Base-by-base conservation (phyloP, 139 green algal species). In the Pedinophyceae sp. region DNA sequence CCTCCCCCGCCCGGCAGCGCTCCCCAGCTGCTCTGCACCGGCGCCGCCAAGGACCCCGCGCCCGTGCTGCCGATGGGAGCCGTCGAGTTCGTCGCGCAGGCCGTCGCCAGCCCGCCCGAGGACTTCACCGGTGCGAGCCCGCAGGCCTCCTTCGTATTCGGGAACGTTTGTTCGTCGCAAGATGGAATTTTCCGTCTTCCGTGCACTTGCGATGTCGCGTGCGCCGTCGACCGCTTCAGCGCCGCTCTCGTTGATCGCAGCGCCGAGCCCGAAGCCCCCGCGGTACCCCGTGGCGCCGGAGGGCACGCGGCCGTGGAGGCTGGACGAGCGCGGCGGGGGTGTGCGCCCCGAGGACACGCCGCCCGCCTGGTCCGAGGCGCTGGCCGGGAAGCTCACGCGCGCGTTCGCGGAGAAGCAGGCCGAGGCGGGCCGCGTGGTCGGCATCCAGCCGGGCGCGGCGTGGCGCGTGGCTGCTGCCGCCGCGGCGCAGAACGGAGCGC, bases 381-480 rank as follows among this genome's bases (percentile, higher is more conserved):
- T 80, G 28, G 66, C 56, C 10, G 19, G 4, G 25, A 4, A 54
- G 2, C 58, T 85, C 27, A 78, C 61, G 19, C 24, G 40, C 6
- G 28, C 53, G 1, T 82, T 81, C 41, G 57, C 59, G 3, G 25
- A 15, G 25, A 34, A 63, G 27, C 57, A 70, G 48, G 51, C 57
- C 43, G 49, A 50, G 48, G 67, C 57, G 39, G 61, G 61, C 22
- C 51, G 28, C 3, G 52, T 58, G 4, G 41, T 48, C 20, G 52
- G 41, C 27, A 24, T 47, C 27, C 27, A 48, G 27, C 10, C 23
- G 23, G 75, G 83, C 1, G 72, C 69, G 34, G 78, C 80, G 3
- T 93, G 81, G 84, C 66, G 73, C 7, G 72, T 58, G 15, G 82
- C 80, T 4, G 20, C 89, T 51, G 49, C 74, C 39, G 68, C 67